Evolutionary conservation across 2,329 filamentous ascomycete genomes (phyloP).

Genomic region (Metarhizium album): DNA sequence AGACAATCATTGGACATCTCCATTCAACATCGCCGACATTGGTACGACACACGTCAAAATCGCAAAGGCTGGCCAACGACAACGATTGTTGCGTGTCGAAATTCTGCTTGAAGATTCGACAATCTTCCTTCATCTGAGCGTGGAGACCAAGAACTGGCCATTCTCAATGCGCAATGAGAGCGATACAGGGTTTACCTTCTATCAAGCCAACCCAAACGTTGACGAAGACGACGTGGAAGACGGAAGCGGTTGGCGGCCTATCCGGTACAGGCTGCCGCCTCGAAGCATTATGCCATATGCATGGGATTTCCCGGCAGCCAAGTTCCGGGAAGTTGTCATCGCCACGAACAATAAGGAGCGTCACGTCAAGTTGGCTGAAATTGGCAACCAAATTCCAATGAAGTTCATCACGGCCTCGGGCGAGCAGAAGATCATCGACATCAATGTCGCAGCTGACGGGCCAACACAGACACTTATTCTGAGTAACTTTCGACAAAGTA

Average conservation of each 20-base stretch:
- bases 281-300: constrained; percentile 99
- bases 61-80: constrained; percentile 78
- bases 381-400: constrained; percentile 92
- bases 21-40: constrained; percentile 93
- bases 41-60: constrained; percentile 91
- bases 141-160: constrained; percentile 93
- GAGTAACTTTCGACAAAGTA: constrained; percentile 86
- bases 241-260: constrained; percentile 79
- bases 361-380: constrained; percentile 90
- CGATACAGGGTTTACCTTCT: constrained; percentile 93
- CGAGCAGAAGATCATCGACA: constrained; percentile 81
- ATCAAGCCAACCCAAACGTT: constrained; percentile 84
- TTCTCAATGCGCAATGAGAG: constrained; percentile 99
- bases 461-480: constrained; percentile 90
- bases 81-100: constrained; percentile 78
- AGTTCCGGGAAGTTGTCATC: constrained; percentile 86
- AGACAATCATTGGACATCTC: constrained; percentile 95
- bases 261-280: constrained; percentile 82
- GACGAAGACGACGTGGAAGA: constrained; percentile 84
- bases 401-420: constrained; percentile 62
- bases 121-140: constrained; percentile 80
- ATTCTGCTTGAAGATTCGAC: constrained; percentile 88
- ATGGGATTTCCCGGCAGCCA: constrained; percentile 98
- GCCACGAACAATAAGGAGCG: constrained; percentile 45
- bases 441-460: constrained; percentile 91